A percentile compares a stretch with the other conserved stretches of the same genome.
These are phyloP conservation scores for Kokia cookei DNA, from an alignment of 441 rosid species.

Conservation along the genomic window DNA sequence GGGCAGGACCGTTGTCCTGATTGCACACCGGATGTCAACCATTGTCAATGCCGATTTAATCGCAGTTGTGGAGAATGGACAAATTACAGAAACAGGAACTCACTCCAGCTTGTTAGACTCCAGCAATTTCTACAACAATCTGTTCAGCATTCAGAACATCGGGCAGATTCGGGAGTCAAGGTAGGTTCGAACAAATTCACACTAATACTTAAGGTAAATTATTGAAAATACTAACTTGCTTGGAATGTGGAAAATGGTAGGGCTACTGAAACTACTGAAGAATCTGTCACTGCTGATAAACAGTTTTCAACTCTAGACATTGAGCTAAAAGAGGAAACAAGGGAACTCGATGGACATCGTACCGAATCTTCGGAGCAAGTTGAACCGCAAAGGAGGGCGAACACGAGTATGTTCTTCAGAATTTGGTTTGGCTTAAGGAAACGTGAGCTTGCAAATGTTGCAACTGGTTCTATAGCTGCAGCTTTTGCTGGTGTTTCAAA, in stretches of 20 bases:
- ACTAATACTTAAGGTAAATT: background rate
- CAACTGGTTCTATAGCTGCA: slow-evolving; percentile 53
- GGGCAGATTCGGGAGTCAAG: slow-evolving; percentile 24
- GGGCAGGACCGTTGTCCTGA: slow-evolving; percentile 56
- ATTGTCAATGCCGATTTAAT: slow-evolving; percentile 57
- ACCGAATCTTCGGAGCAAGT: slow-evolving; percentile 17
- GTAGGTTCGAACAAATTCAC: slow-evolving; percentile 22
- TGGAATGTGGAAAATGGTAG: slow-evolving; percentile 16
- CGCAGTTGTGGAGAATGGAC: slow-evolving; percentile 51
- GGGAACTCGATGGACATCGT: background rate
- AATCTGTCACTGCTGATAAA: slow-evolving; percentile 12
- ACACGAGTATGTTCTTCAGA: slow-evolving; percentile 37
- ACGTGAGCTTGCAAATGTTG: slow-evolving; percentile 34
- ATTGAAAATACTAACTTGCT: background rate
- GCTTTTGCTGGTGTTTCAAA: slow-evolving; percentile 67
- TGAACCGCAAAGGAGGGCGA: slow-evolving; percentile 11
- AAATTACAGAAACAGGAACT: slow-evolving; percentile 51
- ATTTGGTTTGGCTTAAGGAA: slow-evolving; percentile 50
- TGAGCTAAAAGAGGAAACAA: slow-evolving; percentile 13
- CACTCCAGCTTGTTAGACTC: slow-evolving; percentile 45
- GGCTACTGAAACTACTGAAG: slow-evolving; percentile 9
- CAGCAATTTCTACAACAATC: slow-evolving; percentile 34
- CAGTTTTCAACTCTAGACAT: slow-evolving; percentile 7
- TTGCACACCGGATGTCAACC: slow-evolving; percentile 63
- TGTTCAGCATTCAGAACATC: slow-evolving; percentile 49